Conservation (phyloP, 345 rosid species). For the Gossypium sturtianum region DNA sequence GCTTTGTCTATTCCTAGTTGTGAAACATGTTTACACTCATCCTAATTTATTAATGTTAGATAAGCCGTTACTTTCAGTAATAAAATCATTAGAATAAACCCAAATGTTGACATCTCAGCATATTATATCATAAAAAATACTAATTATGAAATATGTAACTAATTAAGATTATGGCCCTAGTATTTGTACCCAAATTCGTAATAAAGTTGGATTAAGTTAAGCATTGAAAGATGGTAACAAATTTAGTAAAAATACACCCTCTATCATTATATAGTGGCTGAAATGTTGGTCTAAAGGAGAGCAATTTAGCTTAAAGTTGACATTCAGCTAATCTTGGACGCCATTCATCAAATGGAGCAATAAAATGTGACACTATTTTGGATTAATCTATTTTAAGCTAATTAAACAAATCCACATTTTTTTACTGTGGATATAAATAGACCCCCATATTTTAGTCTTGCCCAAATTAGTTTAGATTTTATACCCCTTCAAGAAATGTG, state of each 20-base stretch:
- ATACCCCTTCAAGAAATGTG: conserved; percentile 6
- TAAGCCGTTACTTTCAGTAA: conserved; percentile 21
- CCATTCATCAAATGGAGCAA: neutral
- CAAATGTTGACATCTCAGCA: conserved; percentile 24
- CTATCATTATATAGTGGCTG: conserved; percentile 2
- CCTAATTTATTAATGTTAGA: conserved; percentile 21
- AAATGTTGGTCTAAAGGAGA: conserved; percentile 17
- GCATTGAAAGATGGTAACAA: neutral
- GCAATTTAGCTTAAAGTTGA: neutral
- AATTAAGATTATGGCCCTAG: neutral
- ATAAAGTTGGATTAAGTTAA: conserved; percentile 4
- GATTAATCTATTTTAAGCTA: neutral
- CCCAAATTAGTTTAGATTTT: conserved; percentile 5
- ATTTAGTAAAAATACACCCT: neutral
- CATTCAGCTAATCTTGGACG: conserved; percentile 4
- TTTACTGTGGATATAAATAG: neutral
- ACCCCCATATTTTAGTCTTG: neutral
- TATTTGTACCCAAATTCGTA: conserved; percentile 6
- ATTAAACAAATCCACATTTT: neutral
- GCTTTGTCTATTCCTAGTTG: conserved; percentile 16
- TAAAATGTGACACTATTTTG: neutral
- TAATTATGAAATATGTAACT: neutral
- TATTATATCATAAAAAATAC: neutral
- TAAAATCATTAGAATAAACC: conserved; percentile 12
- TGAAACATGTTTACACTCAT: conserved; percentile 24